These are phyloP conservation scores for Nevesoporus exiguus DNA, from an alignment of 768 basidiomycete genomes.

Conservation along the genomic window DNA sequence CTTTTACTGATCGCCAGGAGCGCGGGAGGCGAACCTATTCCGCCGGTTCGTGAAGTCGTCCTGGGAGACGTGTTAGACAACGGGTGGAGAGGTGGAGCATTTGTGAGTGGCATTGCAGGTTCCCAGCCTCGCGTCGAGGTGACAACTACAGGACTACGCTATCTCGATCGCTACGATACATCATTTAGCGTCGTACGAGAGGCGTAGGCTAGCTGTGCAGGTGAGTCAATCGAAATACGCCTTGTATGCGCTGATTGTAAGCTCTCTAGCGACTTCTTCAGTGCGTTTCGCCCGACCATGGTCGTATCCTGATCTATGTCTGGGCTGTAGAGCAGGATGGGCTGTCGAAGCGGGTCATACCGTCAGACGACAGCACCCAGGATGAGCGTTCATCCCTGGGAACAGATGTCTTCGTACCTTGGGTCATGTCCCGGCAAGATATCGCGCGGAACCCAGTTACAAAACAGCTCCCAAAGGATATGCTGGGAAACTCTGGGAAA, in stretches of 20 bases:
- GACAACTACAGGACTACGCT: conserved; percentile 74
- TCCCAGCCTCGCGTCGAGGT: conserved; percentile 1
- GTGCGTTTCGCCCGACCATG: conserved; percentile 62
- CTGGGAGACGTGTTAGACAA: conserved; percentile 72
- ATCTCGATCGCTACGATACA: conserved; percentile 98
- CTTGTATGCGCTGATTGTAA: background rate
- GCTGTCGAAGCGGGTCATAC: conserved; percentile 70
- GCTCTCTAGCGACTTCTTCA: conserved; percentile 54
- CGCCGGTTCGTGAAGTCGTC: conserved; percentile 62
- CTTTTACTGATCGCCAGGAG: conserved; percentile 70
- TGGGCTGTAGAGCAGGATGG: conserved; percentile 96
- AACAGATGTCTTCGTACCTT: conserved; percentile 88
- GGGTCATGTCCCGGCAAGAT: conserved; percentile 56
- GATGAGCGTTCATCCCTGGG: conserved; percentile 34
- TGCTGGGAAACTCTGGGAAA: background rate
- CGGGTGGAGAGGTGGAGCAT: conserved; percentile 73
- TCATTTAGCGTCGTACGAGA: conserved; percentile 78
- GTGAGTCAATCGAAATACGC: conserved; percentile 36
- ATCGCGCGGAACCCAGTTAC: no score
- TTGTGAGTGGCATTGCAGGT: conserved; percentile 50
- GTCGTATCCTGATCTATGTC: conserved; percentile 87
- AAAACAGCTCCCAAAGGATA: conserved; percentile 1
- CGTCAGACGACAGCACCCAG: conserved; percentile 19
- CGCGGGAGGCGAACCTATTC: conserved; percentile 44
- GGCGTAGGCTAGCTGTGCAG: conserved; percentile 72